Conservation (phyloP, 768 basidiomycete genomes). For the Boletus vinaceobasis region DNA sequence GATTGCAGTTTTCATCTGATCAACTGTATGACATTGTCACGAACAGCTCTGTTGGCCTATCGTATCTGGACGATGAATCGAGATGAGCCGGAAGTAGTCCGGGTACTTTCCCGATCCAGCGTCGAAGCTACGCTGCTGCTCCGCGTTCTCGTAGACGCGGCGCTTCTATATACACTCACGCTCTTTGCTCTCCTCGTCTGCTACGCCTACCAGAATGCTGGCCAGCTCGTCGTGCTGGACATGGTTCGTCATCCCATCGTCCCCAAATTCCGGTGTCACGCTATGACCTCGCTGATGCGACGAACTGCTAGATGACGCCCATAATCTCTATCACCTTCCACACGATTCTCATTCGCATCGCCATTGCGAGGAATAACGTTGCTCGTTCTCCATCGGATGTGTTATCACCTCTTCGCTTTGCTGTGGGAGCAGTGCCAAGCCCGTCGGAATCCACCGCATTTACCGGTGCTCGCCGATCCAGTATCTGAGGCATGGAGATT, state of each 20-base stretch:
- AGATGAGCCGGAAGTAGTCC: constrained; percentile 4
- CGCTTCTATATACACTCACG: constrained; percentile 13
- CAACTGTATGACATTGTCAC: not conserved
- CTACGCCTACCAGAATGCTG: constrained; percentile 1
- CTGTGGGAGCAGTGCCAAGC: not conserved
- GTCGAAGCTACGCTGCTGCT: constrained; percentile 8
- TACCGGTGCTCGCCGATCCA: constrained; percentile 11
- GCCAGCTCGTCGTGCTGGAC: constrained; percentile 16
- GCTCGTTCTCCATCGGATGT: not conserved
- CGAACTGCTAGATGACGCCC: constrained; percentile 11
- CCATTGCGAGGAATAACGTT: constrained; percentile 7
- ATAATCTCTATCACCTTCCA: constrained; percentile 22
- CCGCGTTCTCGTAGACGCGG: constrained; percentile 17
- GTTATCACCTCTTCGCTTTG: constrained; percentile 19
- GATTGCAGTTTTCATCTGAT: not conserved
- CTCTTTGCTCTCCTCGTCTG: constrained; percentile 15
- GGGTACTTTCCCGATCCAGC: constrained; percentile 5
- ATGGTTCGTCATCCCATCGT: constrained; percentile 11
- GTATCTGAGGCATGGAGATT: constrained; percentile 4
- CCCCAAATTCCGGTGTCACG: not conserved
- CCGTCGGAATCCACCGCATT: not conserved
- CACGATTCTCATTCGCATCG: constrained; percentile 18
- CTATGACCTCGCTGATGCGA: not conserved
- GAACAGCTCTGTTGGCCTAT: constrained; percentile 13
- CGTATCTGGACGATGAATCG: constrained; percentile 16